Conservation (phyloP, 352 stramenopile species). For the Phytophthora constricta region DNA sequence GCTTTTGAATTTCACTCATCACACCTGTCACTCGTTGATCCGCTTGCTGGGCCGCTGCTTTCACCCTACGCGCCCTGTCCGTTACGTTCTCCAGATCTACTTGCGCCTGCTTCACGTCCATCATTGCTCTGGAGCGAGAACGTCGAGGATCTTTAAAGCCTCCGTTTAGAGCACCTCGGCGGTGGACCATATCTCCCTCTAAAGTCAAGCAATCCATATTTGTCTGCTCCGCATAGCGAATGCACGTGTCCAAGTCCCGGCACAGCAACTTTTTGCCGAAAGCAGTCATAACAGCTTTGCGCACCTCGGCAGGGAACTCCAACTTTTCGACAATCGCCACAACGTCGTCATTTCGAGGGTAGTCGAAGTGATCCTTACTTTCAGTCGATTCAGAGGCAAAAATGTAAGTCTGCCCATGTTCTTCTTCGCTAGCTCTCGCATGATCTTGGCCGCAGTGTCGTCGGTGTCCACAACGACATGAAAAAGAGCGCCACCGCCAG, state of each 20-base stretch:
- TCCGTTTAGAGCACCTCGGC: constrained; percentile 96
- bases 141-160: constrained; percentile 94
- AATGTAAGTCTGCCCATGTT: constrained; percentile 97
- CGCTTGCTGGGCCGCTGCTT: constrained; percentile 89
- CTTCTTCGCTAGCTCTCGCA: constrained; percentile 94
- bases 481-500: constrained; percentile 96
- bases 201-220: constrained; percentile 99
- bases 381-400: constrained; percentile 94
- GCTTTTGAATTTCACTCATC: constrained; percentile 85
- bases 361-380: constrained; percentile 86
- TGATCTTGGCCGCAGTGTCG: constrained; percentile 94
- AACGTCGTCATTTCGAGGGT: constrained; percentile 81
- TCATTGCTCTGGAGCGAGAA: constrained; percentile 81
- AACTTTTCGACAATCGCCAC: constrained; percentile 89
- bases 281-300: constrained; percentile 93
- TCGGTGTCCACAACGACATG: constrained; percentile 99
- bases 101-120: constrained; percentile 85
- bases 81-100: constrained; percentile 72
- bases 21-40: constrained; percentile 89
- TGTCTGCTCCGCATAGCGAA: constrained; percentile 74
- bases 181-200: constrained; percentile 97
- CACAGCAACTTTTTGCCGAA: constrained; percentile 98
- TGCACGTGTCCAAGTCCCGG: constrained; percentile 91
- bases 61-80: constrained; percentile 82
- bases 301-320: constrained; percentile 85